Conservation (phyloP, 768 basidiomycete genomes). For the Boletus tomentosulus region DNA sequence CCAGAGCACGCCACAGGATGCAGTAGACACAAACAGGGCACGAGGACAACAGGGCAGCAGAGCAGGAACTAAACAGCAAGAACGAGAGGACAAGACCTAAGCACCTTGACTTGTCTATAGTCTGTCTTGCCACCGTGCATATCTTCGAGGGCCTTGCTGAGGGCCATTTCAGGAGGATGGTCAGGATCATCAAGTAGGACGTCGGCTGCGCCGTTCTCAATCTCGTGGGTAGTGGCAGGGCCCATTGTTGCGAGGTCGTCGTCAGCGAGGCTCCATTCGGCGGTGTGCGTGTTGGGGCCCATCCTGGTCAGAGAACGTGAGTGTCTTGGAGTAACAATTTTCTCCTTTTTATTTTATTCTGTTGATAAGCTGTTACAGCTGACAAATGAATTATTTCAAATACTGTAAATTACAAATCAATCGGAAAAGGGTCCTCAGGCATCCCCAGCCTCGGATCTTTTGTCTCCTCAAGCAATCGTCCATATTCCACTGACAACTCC, state of each 20-base stretch:
- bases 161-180: constrained; percentile 13
- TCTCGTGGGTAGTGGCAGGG: constrained; percentile 43
- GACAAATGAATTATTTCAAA: neutral
- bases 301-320: constrained; percentile 13
- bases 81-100: constrained; percentile 58
- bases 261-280: constrained; percentile 45
- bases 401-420: constrained; percentile 1
- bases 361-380: neutral
- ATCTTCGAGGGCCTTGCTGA: constrained; percentile 36
- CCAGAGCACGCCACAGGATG: constrained; percentile 16
- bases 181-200: constrained; percentile 28
- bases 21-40: constrained; percentile 17
- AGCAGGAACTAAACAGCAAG: constrained; percentile 24
- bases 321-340: neutral
- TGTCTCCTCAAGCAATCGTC: constrained; percentile 32
- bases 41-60: constrained; percentile 19
- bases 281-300: constrained; percentile 21
- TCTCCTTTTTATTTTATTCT: neutral
- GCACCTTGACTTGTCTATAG: constrained; percentile 79
- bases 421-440: neutral
- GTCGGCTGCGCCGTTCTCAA: constrained; percentile 45
- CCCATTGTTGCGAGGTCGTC: constrained; percentile 45
- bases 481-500: constrained; percentile 41
- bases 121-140: constrained; percentile 35
- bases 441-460: neutral